Conservation (phyloP, 495 filamentous ascomycete genomes). For the Chlorociboria aeruginascens region DNA sequence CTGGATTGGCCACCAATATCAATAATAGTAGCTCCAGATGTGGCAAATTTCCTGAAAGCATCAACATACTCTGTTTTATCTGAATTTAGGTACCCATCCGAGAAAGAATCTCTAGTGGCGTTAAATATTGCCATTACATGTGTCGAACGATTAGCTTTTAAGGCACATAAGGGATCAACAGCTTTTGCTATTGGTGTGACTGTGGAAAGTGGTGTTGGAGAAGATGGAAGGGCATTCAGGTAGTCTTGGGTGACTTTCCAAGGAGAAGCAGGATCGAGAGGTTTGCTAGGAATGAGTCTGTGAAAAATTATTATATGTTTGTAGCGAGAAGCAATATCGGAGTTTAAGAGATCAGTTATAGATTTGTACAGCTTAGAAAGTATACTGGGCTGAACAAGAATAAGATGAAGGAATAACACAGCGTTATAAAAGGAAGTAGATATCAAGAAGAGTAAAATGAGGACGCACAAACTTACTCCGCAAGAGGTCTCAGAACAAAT, state of each 20-base stretch:
- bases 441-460: too few species aligned
- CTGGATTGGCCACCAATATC: constrained; percentile 93
- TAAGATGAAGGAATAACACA: too few species aligned
- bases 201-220: constrained; percentile 44
- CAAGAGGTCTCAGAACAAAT: constrained; percentile 83
- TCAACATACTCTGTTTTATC: background rate
- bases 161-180: constrained; percentile 49
- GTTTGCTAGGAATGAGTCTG: constrained; percentile 52
- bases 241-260: constrained; percentile 43
- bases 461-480: constrained; percentile 47
- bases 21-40: constrained; percentile 65
- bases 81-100: constrained; percentile 46
- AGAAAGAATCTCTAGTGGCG: constrained; percentile 94
- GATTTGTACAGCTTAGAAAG: too few species aligned
- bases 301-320: background rate
- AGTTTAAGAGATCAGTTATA: background rate
- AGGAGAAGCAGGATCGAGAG: constrained; percentile 33
- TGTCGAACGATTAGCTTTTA: constrained; percentile 52
- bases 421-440: too few species aligned
- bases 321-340: background rate
- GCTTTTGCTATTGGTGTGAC: constrained; percentile 51
- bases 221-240: constrained; percentile 49
- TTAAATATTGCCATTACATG: constrained; percentile 92
- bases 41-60: constrained; percentile 40
- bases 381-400: too few species aligned